phyloP scores from a whole-genome alignment of 208 protist genomes.

The Wallacemonas rigidus region DNA sequence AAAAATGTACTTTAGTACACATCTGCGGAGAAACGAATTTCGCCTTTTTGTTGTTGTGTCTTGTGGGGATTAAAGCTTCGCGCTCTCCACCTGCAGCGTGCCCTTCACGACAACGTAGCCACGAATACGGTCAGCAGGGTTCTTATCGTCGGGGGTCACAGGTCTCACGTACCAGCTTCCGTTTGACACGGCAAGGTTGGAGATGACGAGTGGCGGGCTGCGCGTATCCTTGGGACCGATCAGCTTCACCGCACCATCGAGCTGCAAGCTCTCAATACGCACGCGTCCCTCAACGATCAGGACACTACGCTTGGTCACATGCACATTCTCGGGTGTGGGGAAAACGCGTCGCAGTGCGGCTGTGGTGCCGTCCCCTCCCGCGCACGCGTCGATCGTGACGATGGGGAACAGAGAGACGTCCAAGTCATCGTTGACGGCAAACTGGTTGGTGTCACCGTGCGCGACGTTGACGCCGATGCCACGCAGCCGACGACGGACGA shows the following conservation, averaged over 20 bases:
- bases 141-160: slow-evolving; percentile 10
- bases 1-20: too few species aligned
- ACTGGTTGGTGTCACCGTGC: slow-evolving; percentile 4
- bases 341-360: slow-evolving; percentile 46
- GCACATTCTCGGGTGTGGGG: slow-evolving; percentile 49
- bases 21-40: too few species aligned
- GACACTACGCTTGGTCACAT: slow-evolving; percentile 59
- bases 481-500: slow-evolving; percentile 57
- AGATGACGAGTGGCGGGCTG: slow-evolving; percentile 39
- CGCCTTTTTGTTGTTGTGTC: neutral
- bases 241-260: slow-evolving; percentile 70
- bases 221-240: slow-evolving; percentile 38
- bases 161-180: slow-evolving; percentile 48
- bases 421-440: slow-evolving; percentile 14
- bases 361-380: slow-evolving; percentile 23
- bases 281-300: slow-evolving; percentile 78
- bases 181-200: slow-evolving; percentile 51
- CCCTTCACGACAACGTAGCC: slow-evolving; percentile 77
- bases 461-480: slow-evolving; percentile 48
- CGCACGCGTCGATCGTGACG: slow-evolving; percentile 38
- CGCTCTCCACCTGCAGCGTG: slow-evolving; percentile 23
- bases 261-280: slow-evolving; percentile 62
- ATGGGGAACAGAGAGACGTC: slow-evolving; percentile 44
- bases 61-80: slow-evolving; percentile 25
- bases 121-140: slow-evolving; percentile 58